Conservation (phyloP, 2,329 filamentous ascomycete genomes). For the Colletotrichum melonis region DNA sequence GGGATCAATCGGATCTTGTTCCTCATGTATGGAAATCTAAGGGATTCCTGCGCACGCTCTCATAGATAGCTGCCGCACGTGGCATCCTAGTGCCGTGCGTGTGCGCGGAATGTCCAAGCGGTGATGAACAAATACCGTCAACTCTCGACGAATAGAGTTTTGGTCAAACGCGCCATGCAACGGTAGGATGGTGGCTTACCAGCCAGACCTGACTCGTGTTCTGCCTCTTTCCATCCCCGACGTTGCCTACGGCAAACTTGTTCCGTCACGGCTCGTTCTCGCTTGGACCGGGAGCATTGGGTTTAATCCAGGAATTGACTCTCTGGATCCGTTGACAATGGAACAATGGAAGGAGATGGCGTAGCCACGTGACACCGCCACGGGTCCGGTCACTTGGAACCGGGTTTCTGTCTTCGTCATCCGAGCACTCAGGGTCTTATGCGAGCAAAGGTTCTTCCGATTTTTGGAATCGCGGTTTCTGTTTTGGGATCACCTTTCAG, state of each 20-base stretch:
- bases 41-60: background rate
- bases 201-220: slow-evolving; percentile 10
- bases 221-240: too few relatives aligned
- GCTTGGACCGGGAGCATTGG: background rate
- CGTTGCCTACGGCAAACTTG: background rate
- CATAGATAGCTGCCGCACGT: slow-evolving; percentile 9
- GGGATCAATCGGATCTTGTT: background rate
- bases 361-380: background rate
- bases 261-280: background rate
- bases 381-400: background rate
- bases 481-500: background rate
- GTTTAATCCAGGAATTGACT: background rate
- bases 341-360: background rate
- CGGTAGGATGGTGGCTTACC: background rate
- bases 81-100: background rate
- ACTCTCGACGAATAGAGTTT: slow-evolving; percentile 15
- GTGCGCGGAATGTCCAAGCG: slow-evolving; percentile 16
- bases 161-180: slow-evolving; percentile 30
- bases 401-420: background rate
- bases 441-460: background rate
- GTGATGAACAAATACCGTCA: background rate
- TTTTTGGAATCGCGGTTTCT: background rate
- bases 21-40: background rate
- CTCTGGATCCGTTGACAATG: background rate
- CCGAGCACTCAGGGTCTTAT: background rate